Base-by-base conservation (phyloP, 331 rosid genomes). In the Cydonia oblonga region DNA sequence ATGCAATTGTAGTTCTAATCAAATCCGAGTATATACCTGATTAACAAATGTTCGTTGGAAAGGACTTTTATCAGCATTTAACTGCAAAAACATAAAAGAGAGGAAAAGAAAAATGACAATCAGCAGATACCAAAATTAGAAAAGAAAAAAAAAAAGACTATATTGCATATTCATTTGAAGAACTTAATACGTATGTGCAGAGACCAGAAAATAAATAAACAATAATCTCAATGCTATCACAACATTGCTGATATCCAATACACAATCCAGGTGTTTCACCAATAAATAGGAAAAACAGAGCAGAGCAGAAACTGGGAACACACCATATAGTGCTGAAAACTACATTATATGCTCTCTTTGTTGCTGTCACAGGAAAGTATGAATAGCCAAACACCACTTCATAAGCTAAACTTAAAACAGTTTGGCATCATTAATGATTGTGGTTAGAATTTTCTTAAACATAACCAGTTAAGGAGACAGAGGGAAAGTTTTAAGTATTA, bases 1-100 rank as follows among this genome's bases (percentile, higher is more conserved):
- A 68, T 38, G 22, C 56, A 51, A 51, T 20, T 13, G 65, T 56
- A 79, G 59, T 81, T 70, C 68, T 76, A 67, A 57, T 56, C 75
- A 70, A 69, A 58, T 73, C 49, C 46, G 6, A 68, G 76, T 38
- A 20, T 49, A 56, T 79, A 96, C 99, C 97, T 96, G 99, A 81
- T 96, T 90, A 78, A 92, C 97, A 87, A 96, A 96, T 25, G 96
- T 96, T 80, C 97, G 87, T 70, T 87, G 96, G 82, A 91, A 91
- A 83, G 97, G 97, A 69, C 99, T 96, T 88, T 96, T 96, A 32
- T 90, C 96, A 67, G 82, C 93, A 85, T 96, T 96, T 83, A 96
- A 86, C 99, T 96, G 97, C 86, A 68, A 72, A 71, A n/a, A 38
- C 71, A 76, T 77, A 57, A 59, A 71, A 70, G 9, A 6, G 56